Conservation (phyloP, 441 rosid genomes). For the Erysimum cheiri region DNA sequence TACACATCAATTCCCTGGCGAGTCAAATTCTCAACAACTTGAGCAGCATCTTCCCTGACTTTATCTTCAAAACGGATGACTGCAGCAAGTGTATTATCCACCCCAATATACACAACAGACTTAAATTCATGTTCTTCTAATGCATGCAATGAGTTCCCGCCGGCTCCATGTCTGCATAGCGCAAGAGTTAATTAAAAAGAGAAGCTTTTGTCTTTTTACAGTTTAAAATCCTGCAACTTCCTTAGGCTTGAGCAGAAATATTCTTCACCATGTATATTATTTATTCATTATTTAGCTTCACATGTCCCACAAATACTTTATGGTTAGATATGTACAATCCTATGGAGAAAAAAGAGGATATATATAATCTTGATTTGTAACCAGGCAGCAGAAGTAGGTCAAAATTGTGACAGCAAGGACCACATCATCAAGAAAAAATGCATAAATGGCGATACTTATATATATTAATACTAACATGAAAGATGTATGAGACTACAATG, state of each 20-base stretch:
- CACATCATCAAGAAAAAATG: conserved; percentile 8
- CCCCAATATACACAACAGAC: conserved; percentile 86
- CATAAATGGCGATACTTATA: not conserved
- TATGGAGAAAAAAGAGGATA: not conserved
- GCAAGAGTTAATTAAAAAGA: conserved; percentile 14
- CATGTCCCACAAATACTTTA: conserved; percentile 1
- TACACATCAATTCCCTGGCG: conserved; percentile 76
- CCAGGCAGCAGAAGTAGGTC: conserved; percentile 1
- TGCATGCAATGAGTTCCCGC: conserved; percentile 51
- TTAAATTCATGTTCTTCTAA: conserved; percentile 58
- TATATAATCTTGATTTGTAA: conserved; percentile 7
- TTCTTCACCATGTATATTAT: conserved; percentile 4
- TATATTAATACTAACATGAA: not conserved
- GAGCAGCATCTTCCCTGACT: conserved; percentile 89
- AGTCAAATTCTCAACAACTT: conserved; percentile 73
- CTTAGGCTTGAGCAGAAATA: conserved; percentile 8
- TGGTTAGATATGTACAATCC: not conserved
- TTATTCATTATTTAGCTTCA: not conserved
- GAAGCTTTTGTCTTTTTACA: conserved; percentile 13
- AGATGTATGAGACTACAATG: not conserved
- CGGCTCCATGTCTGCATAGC: conserved; percentile 79
- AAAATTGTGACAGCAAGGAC: conserved; percentile 9
- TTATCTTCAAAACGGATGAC: conserved; percentile 87
- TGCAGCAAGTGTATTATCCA: conserved; percentile 79
- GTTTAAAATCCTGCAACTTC: conserved; percentile 4